Base-by-base conservation (phyloP, 2,329 filamentous ascomycete species). In the Fusarium multiceps region DNA sequence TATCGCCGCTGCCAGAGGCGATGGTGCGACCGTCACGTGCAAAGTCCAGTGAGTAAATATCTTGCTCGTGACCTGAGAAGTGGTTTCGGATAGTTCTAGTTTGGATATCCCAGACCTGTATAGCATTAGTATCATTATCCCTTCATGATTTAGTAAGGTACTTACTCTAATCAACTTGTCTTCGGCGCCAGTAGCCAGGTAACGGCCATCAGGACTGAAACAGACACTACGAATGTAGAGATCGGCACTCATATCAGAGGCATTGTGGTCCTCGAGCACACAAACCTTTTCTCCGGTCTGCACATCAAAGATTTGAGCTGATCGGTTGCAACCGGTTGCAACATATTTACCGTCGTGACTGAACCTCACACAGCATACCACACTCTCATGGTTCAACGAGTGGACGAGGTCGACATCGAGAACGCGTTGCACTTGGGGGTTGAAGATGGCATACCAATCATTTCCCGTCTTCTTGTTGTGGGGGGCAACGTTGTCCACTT, bases 261-360 rank as follows among this genome's bases (percentile, higher is more conserved):
- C 93, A 47, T 87, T 91, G 74, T 95, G 92, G 75, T 99, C 96
- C 80, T 97, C 93, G 34, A 98, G 85, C 63, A 96, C 91, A 72
- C 93, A 96, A 55, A 98, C 90, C 79, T 95, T 96, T 73, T 93
- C 89, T 59, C 96, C 96, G 18, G 89, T 92, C 75, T 89, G 87
- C 43, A 98, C 95, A 72, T 99, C 96, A 80, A 96, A 99, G 75
- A 99, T 99, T 81, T 98, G 95, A n/a, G 96, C 96, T n/a, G 94
- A 97, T 69, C 94, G 87, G 81, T 99, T 99, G 86, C 96, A 98
- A 45, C 96, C 96, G 7, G 96, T 99, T 10, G 96, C 96, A 58
- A 99, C 92, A 74, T 93, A 98, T 78, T 97, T 94, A 73, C 96
- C 96, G 77, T 99, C 96, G 58, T 92, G 89, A 79, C 95, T 98